These are phyloP conservation scores for Cytospora paraplurivora DNA, from an alignment of 2,329 filamentous ascomycete species.

Conservation along the genomic window DNA sequence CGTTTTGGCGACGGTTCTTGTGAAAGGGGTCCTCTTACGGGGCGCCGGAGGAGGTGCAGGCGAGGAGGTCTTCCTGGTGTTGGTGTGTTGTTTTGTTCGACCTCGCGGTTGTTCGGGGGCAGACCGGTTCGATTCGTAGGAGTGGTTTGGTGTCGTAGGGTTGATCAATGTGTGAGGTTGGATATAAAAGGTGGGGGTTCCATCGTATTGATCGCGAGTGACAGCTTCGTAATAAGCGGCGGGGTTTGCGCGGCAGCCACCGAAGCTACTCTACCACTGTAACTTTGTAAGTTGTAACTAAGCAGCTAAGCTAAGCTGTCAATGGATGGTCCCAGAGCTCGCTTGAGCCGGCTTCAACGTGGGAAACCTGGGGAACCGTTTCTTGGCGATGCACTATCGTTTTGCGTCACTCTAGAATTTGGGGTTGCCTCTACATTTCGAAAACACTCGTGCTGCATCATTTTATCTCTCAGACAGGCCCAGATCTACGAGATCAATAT, in stretches of 20 bases:
- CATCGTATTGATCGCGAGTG: not conserved
- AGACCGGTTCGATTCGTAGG: not conserved
- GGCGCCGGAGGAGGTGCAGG: not conserved
- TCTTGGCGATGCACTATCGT: not conserved
- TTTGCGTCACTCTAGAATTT: not conserved
- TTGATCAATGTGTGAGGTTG: not conserved
- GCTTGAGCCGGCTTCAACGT: not conserved
- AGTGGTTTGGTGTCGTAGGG: not conserved
- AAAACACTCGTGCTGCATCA: not conserved
- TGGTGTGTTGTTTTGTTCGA: not conserved
- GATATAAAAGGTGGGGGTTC: not conserved
- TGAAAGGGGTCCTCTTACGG: conserved; percentile 9
- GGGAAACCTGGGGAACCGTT: not conserved
- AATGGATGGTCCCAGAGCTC: not conserved
- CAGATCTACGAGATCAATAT: not conserved
- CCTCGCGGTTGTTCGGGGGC: not conserved
- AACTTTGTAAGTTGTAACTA: not conserved
- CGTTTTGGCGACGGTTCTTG: conserved; percentile 44
- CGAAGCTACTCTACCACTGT: not conserved
- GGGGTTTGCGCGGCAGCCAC: not conserved
- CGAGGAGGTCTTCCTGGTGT: not conserved
- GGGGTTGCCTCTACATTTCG: not conserved
- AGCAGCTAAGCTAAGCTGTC: not conserved
- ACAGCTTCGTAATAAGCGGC: not conserved
- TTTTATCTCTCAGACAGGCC: no score